Evolutionary conservation across 306 rosid species (phyloP), one percentile per base, ranked within the genome.

Genomic region (Inga leiocalycina): DNA sequence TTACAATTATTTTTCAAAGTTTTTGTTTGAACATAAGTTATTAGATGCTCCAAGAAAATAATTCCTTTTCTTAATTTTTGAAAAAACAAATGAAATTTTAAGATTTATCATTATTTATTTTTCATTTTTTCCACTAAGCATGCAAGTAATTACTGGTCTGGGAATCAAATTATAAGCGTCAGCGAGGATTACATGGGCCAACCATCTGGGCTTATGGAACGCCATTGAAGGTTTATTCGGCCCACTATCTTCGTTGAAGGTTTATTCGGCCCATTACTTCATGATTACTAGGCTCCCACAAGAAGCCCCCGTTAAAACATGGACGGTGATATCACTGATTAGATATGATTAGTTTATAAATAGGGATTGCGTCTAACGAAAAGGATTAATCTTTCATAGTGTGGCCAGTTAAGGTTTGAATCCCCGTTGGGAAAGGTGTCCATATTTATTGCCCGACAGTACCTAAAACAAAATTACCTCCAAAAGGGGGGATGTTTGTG

Each of bases 341-440:
- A 15, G 57, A 49, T 14, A 14, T 48, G 52, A 48, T 48, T 48
- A 12, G 4, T 48, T 48, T 48, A 39, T 6, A 8, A 39, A 39
- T 0, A 6, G 6, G 2, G 5, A 7, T 37, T 37, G 43, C 0
- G 41, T 37, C 1, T 37, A 37, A 3, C 1, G 6, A 0, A 37
- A 37, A 1, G 1, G 5, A 0, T 0, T 39, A 39, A 8, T 39
- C 0, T 1, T 8, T 39, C 8, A 6, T 1, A 39, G 6, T 6
- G 0, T 39, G 43, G 1, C 1, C 8, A 6, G 1, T 39, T 0
- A 39, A 39, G 0, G 8, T 6, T 39, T 1, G 8, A 39, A 39
- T 39, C 8, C 0, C 0, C 1, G 1, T 6, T 39, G 8, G 4
- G 1, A 37, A 7, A 37, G 8, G 1, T 37, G 41, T 0, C 1